These are phyloP conservation scores for Agaricales sp. DNA, from an alignment of 1,284 basidiomycete genomes.

Conservation along the genomic window DNA sequence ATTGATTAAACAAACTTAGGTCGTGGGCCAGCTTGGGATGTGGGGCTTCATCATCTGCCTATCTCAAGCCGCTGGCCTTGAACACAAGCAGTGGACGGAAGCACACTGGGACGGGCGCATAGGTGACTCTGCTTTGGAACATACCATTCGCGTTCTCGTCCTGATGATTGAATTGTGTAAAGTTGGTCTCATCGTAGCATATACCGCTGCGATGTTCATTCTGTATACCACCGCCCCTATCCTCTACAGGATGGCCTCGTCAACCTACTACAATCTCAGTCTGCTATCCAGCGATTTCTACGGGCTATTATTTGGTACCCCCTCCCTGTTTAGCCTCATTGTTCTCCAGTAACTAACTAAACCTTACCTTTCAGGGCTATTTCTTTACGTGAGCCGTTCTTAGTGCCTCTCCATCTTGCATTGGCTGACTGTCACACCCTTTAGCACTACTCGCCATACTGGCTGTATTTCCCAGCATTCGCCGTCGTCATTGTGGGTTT, in stretches of 20 bases:
- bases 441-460: conserved; percentile 70
- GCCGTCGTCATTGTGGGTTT: conserved; percentile 60
- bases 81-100: conserved; percentile 54
- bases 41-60: conserved; percentile 75
- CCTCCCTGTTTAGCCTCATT: conserved; percentile 5
- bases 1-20: conserved; percentile 24
- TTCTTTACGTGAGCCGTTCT: conserved; percentile 44
- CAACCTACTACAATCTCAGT: conserved; percentile 76
- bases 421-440: too few relatives aligned
- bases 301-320: conserved; percentile 65
- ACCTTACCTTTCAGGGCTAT: conserved; percentile 33
- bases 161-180: too few relatives aligned
- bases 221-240: conserved; percentile 79
- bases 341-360: conserved; percentile 14
- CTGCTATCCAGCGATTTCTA: conserved; percentile 80
- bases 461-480: conserved; percentile 77
- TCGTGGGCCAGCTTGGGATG: conserved; percentile 78
- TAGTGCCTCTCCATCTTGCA: conserved; percentile 3
- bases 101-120: conserved; percentile 65
- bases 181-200: conserved; percentile 70
- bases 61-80: conserved; percentile 65
- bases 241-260: conserved; percentile 74
- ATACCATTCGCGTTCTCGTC: neutral
- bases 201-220: conserved; percentile 73
- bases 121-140: conserved; percentile 29